Base-by-base conservation (phyloP, 2,329 filamentous ascomycete species). In the Colletotrichum sublineola region DNA sequence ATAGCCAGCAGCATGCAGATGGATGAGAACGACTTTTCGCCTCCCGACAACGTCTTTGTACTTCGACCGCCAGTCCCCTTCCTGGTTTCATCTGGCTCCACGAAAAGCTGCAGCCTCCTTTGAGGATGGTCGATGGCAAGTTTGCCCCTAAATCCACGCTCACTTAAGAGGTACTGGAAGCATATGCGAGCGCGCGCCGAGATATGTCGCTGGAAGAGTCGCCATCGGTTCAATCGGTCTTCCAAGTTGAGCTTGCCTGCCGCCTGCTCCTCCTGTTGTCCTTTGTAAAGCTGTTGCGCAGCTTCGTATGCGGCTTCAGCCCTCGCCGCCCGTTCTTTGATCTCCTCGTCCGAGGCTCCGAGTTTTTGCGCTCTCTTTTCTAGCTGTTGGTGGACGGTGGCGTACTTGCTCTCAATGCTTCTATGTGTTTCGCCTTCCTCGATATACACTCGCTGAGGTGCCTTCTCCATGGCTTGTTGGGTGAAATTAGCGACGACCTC, bases 1-100 rank as follows among this genome's bases (percentile, higher is more conserved):
- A 99, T 92, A 2, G 95, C 91, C 42, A 99, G 87, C 67, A 99
- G 85, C 77, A 99, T 88, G 82, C 96, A 99, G 72, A 98, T 97
- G 5, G 96, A 97, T 4, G 95, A 97, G 81, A 98, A 99, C 0
- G 96, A 98, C 81, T 99, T 99, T 81, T 99, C 96, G 40, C 96
- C 96, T 65, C 96, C 96, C 11, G 95, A 98, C 1, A 99, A 86
- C 0, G 96, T 98, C 83, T 94, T 97, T 33, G 96, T 96, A 78
- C 93, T 93, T 62, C 96, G 90, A 2, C 94, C 95, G 5, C 89
- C 86, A 31, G 89, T 89, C 73, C 88, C 91, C 76, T 88, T 90
- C 75, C 88, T 91, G 31, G 93, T 96, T 78, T 90, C 86, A 73
- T 92, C 90, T 0, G 90, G 90, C 79, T 92, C 90, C 73, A 96